Base-by-base conservation (phyloP, 176 grass and related monocot genomes). In the Areca catechu region DNA sequence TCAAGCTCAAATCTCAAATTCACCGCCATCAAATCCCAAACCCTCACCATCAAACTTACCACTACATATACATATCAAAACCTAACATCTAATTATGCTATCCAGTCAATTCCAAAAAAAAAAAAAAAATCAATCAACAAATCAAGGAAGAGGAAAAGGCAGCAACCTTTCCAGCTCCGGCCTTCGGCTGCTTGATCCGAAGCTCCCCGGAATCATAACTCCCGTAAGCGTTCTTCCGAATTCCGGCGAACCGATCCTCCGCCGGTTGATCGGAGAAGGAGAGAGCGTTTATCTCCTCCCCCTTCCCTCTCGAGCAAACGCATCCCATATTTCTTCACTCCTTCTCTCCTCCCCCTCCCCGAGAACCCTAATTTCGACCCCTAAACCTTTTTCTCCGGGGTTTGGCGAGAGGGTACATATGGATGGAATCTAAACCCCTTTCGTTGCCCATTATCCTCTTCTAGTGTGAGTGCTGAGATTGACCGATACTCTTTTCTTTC, bases 121-220 rank as follows among this genome's bases (percentile, higher is more conserved):
- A 56, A 49, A 63, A 56, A 12, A 79, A n/a, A 7, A 17, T 29
- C 51, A 5, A 43, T 54, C 49, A 15, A 9, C 7, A 17, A 15
- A 22, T 3, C 5, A 34, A 59, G 19, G 9, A 48, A 24, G 20
- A n/a, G 19, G 4, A 49, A 20, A 61, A 56, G 19, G 6, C 20
- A 9, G 57, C 63, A 87, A 87, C 86, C 80, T 90, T 90, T 69
- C 62, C 77, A 56, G 56, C 43, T 22, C 10, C 34, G 24, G 49
- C 63, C 68, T 89, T 95, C 48, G 72, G 66, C 58, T 79, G 82
- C 37, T 60, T 37, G 66, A 79, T 70, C 60, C 79, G 74, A 57
- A 90, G 74, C 66, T 96, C 91, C 51, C 86, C 74, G 49, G 91
- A 90, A 57, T 90, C 86, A 56, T 61, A 84, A 53, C 72, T 56